Evolutionary conservation across 371 early-diverging fungal species (phyloP).

Genomic region (Mucor lusitanicus): DNA sequence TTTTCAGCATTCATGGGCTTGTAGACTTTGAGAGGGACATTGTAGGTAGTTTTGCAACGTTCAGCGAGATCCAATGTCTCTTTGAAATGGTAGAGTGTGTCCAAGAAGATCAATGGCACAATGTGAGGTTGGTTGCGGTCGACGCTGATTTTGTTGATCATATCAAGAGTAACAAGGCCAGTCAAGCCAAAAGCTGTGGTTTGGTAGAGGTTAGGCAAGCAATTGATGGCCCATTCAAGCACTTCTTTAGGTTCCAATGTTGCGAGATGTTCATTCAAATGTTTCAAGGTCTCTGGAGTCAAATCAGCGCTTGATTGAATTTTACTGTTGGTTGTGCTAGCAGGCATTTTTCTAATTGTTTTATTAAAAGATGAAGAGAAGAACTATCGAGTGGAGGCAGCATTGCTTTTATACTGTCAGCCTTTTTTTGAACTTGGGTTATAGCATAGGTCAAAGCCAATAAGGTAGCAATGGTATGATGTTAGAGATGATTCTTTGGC

Average conservation of each 20-base stretch:
- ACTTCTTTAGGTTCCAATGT: slow-evolving; percentile 78
- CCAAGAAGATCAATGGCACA: slow-evolving; percentile 88
- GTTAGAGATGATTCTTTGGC: slow-evolving; percentile 24
- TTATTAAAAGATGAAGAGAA: neutral
- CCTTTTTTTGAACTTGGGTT: neutral
- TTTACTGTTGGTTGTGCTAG: slow-evolving; percentile 19
- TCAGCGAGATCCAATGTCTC: slow-evolving; percentile 84
- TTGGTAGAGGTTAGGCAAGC: slow-evolving; percentile 83
- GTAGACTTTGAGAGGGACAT: slow-evolving; percentile 72
- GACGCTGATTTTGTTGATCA: slow-evolving; percentile 68
- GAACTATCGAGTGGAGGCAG: neutral
- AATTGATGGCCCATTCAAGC: slow-evolving; percentile 85
- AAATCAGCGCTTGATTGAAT: slow-evolving; percentile 47
- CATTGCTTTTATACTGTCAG: neutral
- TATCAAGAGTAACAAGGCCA: slow-evolving; percentile 76
- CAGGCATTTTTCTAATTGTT: slow-evolving; percentile 26
- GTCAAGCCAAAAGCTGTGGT: slow-evolving; percentile 93
- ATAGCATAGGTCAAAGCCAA: neutral
- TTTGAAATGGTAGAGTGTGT: slow-evolving; percentile 90
- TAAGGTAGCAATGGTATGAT: slow-evolving; percentile 22
- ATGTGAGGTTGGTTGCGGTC: slow-evolving; percentile 54
- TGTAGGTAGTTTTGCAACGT: slow-evolving; percentile 67
- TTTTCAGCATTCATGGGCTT: slow-evolving; percentile 67
- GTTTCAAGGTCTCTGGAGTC: slow-evolving; percentile 64
- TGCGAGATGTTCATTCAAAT: slow-evolving; percentile 64